Conservation (phyloP, 1,284 basidiomycete species). For the Ceratobasidium sp. region DNA sequence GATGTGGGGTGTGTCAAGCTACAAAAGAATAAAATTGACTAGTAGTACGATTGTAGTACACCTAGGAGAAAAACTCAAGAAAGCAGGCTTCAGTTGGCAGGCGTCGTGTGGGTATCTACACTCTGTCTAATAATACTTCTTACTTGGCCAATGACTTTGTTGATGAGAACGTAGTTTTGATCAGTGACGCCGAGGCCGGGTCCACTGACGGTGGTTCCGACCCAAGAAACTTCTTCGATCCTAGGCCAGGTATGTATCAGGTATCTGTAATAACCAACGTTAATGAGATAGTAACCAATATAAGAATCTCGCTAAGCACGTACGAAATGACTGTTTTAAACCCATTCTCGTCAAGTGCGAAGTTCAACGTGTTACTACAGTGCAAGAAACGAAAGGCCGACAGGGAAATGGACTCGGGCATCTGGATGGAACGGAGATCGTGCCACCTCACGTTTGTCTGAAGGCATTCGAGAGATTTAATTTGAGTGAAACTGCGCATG, state of each 20-base stretch:
- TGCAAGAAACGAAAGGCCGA: neutral
- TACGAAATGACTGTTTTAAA: neutral
- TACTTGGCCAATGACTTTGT: no score
- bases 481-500: neutral
- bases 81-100: no score
- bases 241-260: neutral
- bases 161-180: no score
- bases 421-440: neutral
- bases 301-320: neutral
- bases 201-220: neutral
- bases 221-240: constrained; percentile 9
- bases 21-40: no score
- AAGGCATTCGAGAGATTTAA: neutral
- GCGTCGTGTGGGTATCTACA: no score
- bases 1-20: no score
- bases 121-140: no score
- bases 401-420: neutral
- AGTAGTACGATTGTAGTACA: no score
- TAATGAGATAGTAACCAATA: neutral
- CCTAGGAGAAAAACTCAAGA: no score
- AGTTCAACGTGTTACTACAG: neutral
- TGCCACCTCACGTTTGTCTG: neutral
- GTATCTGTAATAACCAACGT: neutral
- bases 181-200: neutral
- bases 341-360: neutral